Percentiles rank a stretch among this genome's conserved stretches.
Evolutionary conservation across 495 filamentous ascomycete species (phyloP).

Genomic region (Extremus antarcticus): DNA sequence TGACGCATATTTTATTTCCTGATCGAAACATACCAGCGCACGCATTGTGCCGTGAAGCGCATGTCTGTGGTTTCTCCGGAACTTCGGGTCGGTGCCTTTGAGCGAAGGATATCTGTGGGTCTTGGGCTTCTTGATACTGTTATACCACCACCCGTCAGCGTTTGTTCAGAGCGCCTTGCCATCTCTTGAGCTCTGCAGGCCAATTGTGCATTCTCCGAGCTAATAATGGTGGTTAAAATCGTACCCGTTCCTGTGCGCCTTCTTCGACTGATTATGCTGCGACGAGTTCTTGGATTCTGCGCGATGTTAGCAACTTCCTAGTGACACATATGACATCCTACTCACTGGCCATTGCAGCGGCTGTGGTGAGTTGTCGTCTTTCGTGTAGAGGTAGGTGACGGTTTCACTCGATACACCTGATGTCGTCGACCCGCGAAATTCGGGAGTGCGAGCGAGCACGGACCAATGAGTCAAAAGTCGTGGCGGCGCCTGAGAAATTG

Average conservation of each 20-base stretch:
- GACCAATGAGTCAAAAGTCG: no score
- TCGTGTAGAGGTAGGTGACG: not conserved
- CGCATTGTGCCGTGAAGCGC: constrained; percentile 96
- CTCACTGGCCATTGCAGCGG: constrained; percentile 43
- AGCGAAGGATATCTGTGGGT: constrained; percentile 97
- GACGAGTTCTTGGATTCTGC: constrained; percentile 98
- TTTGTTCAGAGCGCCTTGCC: not conserved
- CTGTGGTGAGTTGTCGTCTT: not conserved
- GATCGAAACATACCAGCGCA: constrained; percentile 72
- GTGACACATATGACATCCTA: not conserved
- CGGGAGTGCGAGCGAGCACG: not conserved
- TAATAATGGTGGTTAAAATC: no score
- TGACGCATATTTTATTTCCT: not conserved
- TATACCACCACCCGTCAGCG: not conserved
- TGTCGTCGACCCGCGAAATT: not conserved
- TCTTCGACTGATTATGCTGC: constrained; percentile 92
- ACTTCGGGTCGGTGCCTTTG: constrained; percentile 98
- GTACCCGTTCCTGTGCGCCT: constrained; percentile 97
- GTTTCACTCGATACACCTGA: not conserved
- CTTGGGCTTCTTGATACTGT: constrained; percentile 98
- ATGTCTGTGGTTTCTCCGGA: constrained; percentile 98
- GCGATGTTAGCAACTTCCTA: not conserved
- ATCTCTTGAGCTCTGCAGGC: not conserved
- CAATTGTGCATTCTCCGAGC: no score
- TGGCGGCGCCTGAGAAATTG: no score